A percentile compares a stretch with the other conserved stretches of the same genome.
Evolutionary conservation across 2,329 filamentous ascomycete species (phyloP).

Genomic region (Sclerotinia trifoliorum): DNA sequence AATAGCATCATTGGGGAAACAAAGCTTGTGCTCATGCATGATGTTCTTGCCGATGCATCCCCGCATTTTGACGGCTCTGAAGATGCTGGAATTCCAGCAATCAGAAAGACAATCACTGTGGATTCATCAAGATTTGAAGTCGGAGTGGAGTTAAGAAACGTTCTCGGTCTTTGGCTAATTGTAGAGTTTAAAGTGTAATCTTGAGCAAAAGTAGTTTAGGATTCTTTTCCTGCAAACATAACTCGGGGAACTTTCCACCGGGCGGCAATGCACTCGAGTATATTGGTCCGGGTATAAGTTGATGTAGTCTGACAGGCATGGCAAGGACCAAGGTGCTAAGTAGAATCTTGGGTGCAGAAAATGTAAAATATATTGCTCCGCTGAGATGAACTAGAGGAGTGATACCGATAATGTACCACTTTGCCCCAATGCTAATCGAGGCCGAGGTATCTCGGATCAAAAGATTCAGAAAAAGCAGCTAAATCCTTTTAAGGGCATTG

Average conservation of each 20-base stretch:
- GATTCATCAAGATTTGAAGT: neutral
- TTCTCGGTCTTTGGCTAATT: slow-evolving; percentile 16
- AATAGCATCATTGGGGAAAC: neutral
- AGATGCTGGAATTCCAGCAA: slow-evolving; percentile 18
- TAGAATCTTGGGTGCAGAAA: neutral
- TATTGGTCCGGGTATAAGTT: neutral
- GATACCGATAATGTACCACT: neutral
- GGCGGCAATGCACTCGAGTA: neutral
- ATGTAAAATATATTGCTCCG: neutral
- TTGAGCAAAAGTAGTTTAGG: neutral
- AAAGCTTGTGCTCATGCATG: neutral
- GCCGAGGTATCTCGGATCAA: neutral
- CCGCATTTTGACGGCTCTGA: slow-evolving; percentile 6
- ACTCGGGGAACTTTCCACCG: slow-evolving; percentile 22
- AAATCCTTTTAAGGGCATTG: neutral
- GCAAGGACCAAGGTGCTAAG: neutral
- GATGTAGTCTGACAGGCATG: slow-evolving; percentile 3
- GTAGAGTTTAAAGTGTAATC: neutral
- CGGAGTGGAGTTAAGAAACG: neutral
- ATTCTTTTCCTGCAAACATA: neutral
- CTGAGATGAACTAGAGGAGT: neutral
- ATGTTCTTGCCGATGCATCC: slow-evolving; percentile 12
- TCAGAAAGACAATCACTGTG: slow-evolving; percentile 14
- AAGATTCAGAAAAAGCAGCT: neutral
- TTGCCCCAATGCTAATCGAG: neutral